phyloP scores from a whole-genome alignment of 352 stramenopile species.

The Phytopythium oedochilum region DNA sequence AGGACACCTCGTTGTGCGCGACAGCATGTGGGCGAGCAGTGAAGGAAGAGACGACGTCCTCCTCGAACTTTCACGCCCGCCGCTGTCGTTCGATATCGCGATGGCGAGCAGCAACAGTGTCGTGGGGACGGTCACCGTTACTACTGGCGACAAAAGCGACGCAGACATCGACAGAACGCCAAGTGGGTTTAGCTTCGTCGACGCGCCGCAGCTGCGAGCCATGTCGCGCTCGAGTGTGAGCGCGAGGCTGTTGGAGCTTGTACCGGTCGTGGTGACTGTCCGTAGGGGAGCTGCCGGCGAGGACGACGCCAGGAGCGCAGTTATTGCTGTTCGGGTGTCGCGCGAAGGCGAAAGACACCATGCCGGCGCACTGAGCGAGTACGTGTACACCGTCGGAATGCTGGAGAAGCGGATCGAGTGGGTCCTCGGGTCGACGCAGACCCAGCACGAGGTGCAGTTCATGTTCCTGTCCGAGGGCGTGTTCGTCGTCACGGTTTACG shows the following conservation, averaged over 20 bases:
- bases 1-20: slow-evolving; percentile 17
- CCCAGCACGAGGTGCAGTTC: slow-evolving; percentile 36
- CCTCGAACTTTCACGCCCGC: slow-evolving; percentile 24
- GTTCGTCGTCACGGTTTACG: slow-evolving; percentile 40
- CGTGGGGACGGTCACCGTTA: too few species aligned
- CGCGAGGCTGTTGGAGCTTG: background rate
- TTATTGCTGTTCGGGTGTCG: slow-evolving; percentile 28
- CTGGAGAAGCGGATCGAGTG: slow-evolving; percentile 25
- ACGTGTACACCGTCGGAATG: slow-evolving; percentile 35
- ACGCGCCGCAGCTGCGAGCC: slow-evolving; percentile 2
- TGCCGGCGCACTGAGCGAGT: slow-evolving; percentile 8
- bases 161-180: background rate
- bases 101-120: background rate
- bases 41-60: slow-evolving; percentile 2
- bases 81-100: slow-evolving; percentile 27
- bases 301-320: background rate
- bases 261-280: background rate
- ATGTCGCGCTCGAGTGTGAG: background rate
- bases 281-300: background rate
- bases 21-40: slow-evolving; percentile 7
- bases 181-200: slow-evolving; percentile 4
- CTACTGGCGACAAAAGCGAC: background rate
- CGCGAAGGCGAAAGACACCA: slow-evolving; percentile 19
- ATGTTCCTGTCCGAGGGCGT: slow-evolving; percentile 62
- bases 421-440: slow-evolving; percentile 7